phyloP scores from a whole-genome alignment of 192 early-diverging fungal species.

The Ramicandelaber brevisporus region DNA sequence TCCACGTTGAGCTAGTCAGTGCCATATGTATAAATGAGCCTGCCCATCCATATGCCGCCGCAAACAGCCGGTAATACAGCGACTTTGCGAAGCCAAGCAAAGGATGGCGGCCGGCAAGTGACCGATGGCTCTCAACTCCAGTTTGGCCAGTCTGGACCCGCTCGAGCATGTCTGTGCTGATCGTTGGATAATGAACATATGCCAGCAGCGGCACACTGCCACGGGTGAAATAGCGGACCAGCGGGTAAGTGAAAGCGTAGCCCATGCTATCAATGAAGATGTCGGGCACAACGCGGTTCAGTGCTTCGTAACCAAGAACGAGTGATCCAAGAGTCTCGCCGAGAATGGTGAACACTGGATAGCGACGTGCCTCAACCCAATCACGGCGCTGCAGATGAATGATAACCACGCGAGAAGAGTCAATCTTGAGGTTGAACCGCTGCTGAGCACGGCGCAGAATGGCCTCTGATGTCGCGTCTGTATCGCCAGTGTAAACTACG shows the following conservation, averaged over 20 bases:
- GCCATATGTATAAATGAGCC: conserved; percentile 59
- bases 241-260: conserved; percentile 79
- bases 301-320: conserved; percentile 44
- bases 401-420: conserved; percentile 25
- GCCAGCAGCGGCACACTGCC: conserved; percentile 33
- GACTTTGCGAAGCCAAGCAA: no score
- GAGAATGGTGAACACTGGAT: conserved; percentile 57
- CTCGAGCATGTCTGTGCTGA: conserved; percentile 75
- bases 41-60: conserved; percentile 40
- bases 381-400: conserved; percentile 30
- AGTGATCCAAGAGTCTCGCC: conserved; percentile 68
- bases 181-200: conserved; percentile 92
- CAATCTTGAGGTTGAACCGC: conserved; percentile 47
- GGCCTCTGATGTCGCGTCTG: conserved; percentile 15
- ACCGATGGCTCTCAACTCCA: conserved; percentile 33
- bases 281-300: conserved; percentile 39
- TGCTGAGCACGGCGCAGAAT: conserved; percentile 19
- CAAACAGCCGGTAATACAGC: conserved; percentile 57
- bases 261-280: conserved; percentile 84
- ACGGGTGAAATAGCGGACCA: conserved; percentile 29
- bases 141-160: conserved; percentile 34
- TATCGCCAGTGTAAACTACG: conserved; percentile 64
- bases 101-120: conserved; percentile 24
- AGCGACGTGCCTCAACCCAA: conserved; percentile 45
- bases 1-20: conserved; percentile 94